Percentiles rank a stretch among this genome's conserved stretches.
Conservation (phyloP, 2,329 filamentous ascomycete species). For the Cercospora zeae-maydis region DNA sequence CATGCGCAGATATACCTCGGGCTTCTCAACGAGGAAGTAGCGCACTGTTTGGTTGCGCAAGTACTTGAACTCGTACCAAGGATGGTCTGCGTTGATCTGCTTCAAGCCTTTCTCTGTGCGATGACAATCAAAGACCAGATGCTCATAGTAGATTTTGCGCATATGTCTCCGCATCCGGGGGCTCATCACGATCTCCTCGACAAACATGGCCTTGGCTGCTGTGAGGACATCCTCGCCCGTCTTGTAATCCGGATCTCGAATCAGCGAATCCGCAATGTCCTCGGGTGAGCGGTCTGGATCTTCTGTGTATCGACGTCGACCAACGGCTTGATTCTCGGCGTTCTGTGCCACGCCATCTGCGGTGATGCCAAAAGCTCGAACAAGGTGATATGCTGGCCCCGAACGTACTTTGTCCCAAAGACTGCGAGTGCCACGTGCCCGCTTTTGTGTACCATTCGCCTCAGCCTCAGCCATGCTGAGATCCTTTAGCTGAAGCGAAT, state of each 20-base stretch:
- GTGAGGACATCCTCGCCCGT: constrained; percentile 72
- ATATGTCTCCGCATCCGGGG: constrained; percentile 87
- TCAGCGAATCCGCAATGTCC: constrained; percentile 77
- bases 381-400: constrained; percentile 74
- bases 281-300: constrained; percentile 77
- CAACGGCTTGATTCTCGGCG: constrained; percentile 62
- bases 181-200: constrained; percentile 83
- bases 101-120: constrained; percentile 92
- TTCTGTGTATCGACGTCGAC: constrained; percentile 76
- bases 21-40: constrained; percentile 72
- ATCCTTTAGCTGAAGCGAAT: constrained; percentile 78
- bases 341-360: constrained; percentile 87
- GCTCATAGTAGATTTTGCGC: constrained; percentile 76
- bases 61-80: constrained; percentile 98
- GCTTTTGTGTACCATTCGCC: constrained; percentile 65
- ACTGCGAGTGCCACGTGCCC: constrained; percentile 76
- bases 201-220: constrained; percentile 81
- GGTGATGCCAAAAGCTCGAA: constrained; percentile 84
- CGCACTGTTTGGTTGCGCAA: constrained; percentile 72
- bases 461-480: constrained; percentile 61
- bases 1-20: constrained; percentile 94
- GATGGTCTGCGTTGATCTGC: constrained; percentile 90
- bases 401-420: constrained; percentile 81
- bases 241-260: constrained; percentile 66
- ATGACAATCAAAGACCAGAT: constrained; percentile 78